Percentiles rank a stretch among this genome's conserved stretches.
Conservation (phyloP, 1,284 basidiomycete genomes). For the Irpex sp. region DNA sequence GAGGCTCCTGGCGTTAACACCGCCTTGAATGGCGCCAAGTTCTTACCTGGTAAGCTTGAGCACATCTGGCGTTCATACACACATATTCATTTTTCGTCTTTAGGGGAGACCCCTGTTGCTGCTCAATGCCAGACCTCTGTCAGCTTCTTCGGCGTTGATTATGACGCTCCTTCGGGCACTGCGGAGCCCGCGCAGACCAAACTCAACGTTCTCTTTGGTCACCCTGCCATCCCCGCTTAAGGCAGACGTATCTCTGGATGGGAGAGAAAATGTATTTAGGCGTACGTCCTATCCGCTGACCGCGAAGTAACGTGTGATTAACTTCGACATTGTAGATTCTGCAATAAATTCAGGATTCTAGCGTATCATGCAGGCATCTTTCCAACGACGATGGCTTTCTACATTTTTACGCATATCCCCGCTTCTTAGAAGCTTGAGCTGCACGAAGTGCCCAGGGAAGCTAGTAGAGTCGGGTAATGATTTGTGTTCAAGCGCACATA, state of each 20-base stretch:
- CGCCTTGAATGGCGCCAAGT: constrained; percentile 19
- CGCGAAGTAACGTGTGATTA: too few species aligned
- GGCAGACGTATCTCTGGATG: background rate
- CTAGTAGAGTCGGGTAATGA: too few species aligned
- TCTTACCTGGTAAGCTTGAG: constrained; percentile 21
- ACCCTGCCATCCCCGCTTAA: background rate
- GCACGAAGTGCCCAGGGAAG: too few species aligned
- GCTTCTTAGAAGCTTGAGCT: too few species aligned
- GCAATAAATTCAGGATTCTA: too few species aligned
- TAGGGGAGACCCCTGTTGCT: constrained; percentile 24
- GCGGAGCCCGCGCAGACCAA: constrained; percentile 21
- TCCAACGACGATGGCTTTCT: too few species aligned
- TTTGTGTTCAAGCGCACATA: too few species aligned
- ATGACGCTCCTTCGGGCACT: constrained; percentile 22
- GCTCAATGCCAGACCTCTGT: constrained; percentile 23
- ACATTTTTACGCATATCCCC: too few species aligned
- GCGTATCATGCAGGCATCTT: too few species aligned
- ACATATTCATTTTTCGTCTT: background rate
- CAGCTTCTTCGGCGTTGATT: constrained; percentile 27
- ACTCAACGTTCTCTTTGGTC: constrained; percentile 15
- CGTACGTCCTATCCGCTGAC: too few species aligned
- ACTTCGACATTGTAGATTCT: too few species aligned
- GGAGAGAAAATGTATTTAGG: too few species aligned
- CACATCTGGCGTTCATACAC: background rate
- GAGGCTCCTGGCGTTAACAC: constrained; percentile 21